A percentile compares a stretch with the other conserved stretches of the same genome.
These are phyloP conservation scores for Oemleria cerasiformis DNA, from an alignment of 306 rosid genomes.

Conservation along the genomic window DNA sequence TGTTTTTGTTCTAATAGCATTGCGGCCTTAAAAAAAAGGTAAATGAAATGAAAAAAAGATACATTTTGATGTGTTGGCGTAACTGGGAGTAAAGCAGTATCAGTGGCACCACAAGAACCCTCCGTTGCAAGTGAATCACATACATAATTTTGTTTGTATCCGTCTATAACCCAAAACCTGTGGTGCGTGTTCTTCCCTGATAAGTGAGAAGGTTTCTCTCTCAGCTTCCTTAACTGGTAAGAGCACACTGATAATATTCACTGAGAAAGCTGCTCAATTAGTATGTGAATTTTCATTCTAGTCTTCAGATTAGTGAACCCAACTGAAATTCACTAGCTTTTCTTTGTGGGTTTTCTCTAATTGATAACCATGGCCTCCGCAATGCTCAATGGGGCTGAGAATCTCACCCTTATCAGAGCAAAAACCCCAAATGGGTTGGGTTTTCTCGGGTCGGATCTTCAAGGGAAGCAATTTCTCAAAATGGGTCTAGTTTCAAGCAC, in stretches of 20 bases:
- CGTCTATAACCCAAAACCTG: background rate
- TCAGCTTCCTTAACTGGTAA: conserved; percentile 7
- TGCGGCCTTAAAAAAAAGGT: too few relatives aligned
- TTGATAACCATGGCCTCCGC: conserved; percentile 57
- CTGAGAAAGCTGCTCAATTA: background rate
- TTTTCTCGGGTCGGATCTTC: conserved; percentile 46
- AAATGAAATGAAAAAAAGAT: too few relatives aligned
- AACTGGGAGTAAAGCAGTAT: background rate
- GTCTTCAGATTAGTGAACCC: conserved; percentile 12
- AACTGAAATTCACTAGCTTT: conserved; percentile 10
- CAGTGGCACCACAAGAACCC: conserved; percentile 8
- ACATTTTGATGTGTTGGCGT: too few relatives aligned
- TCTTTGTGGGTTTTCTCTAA: conserved; percentile 9
- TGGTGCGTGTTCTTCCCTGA: conserved; percentile 15
- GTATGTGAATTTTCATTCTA: conserved; percentile 13
- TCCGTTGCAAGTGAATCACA: background rate
- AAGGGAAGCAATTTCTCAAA: conserved; percentile 40
- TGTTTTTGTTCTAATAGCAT: too few relatives aligned
- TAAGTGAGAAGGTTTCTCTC: background rate
- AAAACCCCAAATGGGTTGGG: conserved; percentile 48
- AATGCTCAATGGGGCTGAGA: conserved; percentile 66
- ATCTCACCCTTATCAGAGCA: conserved; percentile 40
- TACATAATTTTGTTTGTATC: conserved; percentile 1
- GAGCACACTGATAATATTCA: background rate
- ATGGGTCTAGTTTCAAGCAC: conserved; percentile 28